Conservation (phyloP, 345 rosid genomes). For the Populus euphratica region DNA sequence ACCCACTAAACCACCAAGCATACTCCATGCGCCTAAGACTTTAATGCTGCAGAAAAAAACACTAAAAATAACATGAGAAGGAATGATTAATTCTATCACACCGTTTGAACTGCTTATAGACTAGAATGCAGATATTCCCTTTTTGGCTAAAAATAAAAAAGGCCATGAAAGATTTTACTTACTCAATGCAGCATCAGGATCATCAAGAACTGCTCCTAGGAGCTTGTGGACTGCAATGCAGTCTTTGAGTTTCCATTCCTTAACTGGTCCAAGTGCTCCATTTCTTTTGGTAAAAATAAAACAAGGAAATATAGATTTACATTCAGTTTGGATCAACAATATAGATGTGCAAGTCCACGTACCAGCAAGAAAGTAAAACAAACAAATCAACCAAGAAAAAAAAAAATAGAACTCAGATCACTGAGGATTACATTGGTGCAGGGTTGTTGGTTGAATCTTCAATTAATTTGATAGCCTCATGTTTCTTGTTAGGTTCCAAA, state of each 20-base stretch:
- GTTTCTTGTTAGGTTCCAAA: slow-evolving; percentile 64
- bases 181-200: slow-evolving; percentile 75
- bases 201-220: slow-evolving; percentile 44
- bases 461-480: slow-evolving; percentile 66
- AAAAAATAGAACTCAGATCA: not conserved
- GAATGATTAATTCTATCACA: not conserved
- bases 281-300: slow-evolving; percentile 29
- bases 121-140: not conserved
- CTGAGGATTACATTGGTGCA: slow-evolving; percentile 46
- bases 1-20: not conserved
- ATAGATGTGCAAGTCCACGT: not conserved
- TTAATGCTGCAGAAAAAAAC: not conserved
- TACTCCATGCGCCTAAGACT: not conserved
- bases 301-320: not conserved
- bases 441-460: slow-evolving; percentile 67
- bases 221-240: slow-evolving; percentile 73
- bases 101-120: not conserved
- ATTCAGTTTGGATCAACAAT: slow-evolving; percentile 2
- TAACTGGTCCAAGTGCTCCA: slow-evolving; percentile 59
- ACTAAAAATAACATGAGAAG: not conserved
- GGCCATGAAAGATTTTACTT: slow-evolving; percentile 30
- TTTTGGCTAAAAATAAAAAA: not conserved
- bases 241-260: slow-evolving; percentile 82
- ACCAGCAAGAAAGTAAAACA: not conserved
- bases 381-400: not conserved